These are phyloP conservation scores for Tripterygium wilfordii DNA, from an alignment of 177 flowering plant species.

Conservation along the genomic window DNA sequence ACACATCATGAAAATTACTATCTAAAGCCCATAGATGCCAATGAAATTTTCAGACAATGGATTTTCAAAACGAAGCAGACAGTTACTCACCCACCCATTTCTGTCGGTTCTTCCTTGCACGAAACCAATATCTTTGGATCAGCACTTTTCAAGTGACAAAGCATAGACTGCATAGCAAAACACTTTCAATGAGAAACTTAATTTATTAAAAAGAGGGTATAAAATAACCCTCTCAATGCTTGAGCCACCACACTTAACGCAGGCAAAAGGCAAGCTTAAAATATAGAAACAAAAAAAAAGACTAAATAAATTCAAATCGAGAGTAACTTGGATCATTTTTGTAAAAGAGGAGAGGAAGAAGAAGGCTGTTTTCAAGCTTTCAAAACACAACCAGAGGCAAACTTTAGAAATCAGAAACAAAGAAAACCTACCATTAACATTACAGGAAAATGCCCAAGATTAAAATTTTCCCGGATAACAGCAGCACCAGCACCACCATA, in stretches of 20 bases:
- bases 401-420: neutral
- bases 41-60: neutral
- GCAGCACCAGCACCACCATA: constrained; percentile 28
- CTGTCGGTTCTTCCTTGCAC: constrained; percentile 70
- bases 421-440: constrained; percentile 67
- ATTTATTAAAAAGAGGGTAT: neutral
- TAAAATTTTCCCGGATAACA: constrained; percentile 27
- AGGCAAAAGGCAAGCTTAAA: too few species aligned
- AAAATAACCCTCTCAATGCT: neutral
- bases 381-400: neutral
- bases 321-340: too few species aligned
- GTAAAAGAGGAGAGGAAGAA: neutral
- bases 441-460: constrained; percentile 70
- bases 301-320: neutral
- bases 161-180: constrained; percentile 54
- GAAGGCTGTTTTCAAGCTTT: neutral
- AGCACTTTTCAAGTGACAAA: constrained; percentile 60
- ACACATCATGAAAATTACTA: too few species aligned
- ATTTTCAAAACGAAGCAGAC: neutral
- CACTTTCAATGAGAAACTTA: neutral
- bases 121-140: constrained; percentile 42
- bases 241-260: neutral
- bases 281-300: neutral
- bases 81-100: constrained; percentile 92
- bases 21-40: too few species aligned